Evolutionary conservation across 441 rosid species (phyloP), one percentile per base, ranked within the genome.

Genomic region (Erodium chrysanthum): DNA sequence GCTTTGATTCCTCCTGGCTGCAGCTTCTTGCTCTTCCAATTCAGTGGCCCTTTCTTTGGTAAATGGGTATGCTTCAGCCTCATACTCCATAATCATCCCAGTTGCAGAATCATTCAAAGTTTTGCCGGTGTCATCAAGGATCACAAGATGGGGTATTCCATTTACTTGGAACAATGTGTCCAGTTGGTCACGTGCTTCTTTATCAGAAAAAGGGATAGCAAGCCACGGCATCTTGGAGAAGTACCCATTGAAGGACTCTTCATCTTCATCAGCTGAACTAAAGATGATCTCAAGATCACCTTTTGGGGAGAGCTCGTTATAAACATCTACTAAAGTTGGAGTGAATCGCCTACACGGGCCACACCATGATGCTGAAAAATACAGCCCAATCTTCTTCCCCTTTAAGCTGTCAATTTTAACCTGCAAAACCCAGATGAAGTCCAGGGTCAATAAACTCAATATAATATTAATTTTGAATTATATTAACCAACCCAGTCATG

Each of bases 341-440:
- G 91, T 89, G 66, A 87, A 87, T 1, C 66, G 69, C 18, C 56
- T 79, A 75, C 96, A 86, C 0, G 90, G 93, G 25, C 85, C 86
- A 40, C 96, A 89, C 93, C 96, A 87, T 18, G 84, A 81, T 35
- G 91, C 96, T 59, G 96, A 89, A 66, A 87, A 86, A 73, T 89
- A 89, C 60, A 89, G 42, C 11, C 85, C 91, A 67, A 86, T 54
- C 75, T 77, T 89, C 80, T 86, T 86, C 73, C 87, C 89, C 71
- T 79, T 84, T 85, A 89, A 76, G 75, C 79, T 77, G 0, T 78
- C 89, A 56, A 89, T 72, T 64, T 80, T 80, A 65, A 87, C 87
- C 96, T 89, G 73, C 21, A 75, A 40, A 40, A 6, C 6, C 0
- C 46, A 40, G 46, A 40, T 40, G 0, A 35, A 35, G 40, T 35